Percentiles rank a stretch among this genome's conserved stretches.
Evolutionary conservation across 2,329 filamentous ascomycete genomes (phyloP).

Genomic region (Phyllosticta citrichinensis): DNA sequence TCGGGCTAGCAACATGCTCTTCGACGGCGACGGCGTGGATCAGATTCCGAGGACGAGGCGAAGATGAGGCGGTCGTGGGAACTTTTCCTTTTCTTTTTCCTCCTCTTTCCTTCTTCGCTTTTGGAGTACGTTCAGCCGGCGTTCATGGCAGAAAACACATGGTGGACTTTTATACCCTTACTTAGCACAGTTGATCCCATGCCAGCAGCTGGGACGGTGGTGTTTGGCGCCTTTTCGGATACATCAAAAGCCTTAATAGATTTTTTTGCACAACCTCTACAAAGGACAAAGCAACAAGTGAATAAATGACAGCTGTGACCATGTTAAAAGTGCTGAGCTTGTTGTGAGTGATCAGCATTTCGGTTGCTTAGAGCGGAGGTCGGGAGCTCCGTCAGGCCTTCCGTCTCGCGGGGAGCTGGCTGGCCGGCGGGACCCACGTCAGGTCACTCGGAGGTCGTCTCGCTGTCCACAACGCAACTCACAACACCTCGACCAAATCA

Average conservation of each 20-base stretch:
- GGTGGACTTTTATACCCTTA: too few species aligned
- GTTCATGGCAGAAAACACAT: too few species aligned
- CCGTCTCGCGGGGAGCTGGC: neutral
- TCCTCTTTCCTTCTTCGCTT: neutral
- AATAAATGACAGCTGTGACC: neutral
- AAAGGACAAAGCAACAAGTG: too few species aligned
- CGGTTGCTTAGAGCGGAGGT: neutral
- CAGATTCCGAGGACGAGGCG: neutral
- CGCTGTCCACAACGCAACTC: neutral
- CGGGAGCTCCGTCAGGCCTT: neutral
- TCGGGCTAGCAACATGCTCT: neutral
- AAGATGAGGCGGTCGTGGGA: neutral
- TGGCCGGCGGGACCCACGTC: neutral
- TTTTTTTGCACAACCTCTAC: too few species aligned
- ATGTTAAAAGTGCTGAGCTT: neutral
- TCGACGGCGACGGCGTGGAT: constrained; percentile 4
- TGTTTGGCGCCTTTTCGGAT: too few species aligned
- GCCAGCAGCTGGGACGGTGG: too few species aligned
- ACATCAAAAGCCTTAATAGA: too few species aligned
- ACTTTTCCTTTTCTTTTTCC: neutral
- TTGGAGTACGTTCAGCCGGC: too few species aligned
- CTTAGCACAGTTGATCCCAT: too few species aligned
- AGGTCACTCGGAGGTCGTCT: neutral
- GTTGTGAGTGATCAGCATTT: neutral
- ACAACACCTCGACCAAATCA: neutral